A percentile compares a stretch with the other conserved stretches of the same genome.
phyloP scores from a whole-genome alignment of 257 asterid genomes.

The Salvia miltiorrhiza region DNA sequence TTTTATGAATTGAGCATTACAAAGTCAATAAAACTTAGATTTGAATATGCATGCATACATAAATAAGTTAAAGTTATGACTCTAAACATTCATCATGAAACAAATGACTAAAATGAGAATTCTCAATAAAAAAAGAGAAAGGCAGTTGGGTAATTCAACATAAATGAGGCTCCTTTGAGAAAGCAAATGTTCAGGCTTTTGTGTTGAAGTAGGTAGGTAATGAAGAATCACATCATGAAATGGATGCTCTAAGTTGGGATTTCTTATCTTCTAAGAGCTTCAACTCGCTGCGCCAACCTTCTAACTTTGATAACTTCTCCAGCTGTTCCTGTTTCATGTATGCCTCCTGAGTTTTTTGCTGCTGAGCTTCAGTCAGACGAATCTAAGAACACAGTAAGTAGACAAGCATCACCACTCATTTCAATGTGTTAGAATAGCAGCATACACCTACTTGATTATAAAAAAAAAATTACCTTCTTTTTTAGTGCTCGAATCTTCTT shows the following conservation, averaged over 20 bases:
- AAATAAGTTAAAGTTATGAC: too few relatives aligned
- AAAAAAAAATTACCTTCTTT: conserved; percentile 63
- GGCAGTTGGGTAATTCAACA: neutral
- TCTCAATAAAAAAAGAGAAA: neutral
- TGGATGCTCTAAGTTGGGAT: conserved; percentile 36
- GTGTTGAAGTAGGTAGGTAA: neutral
- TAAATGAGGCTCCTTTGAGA: neutral
- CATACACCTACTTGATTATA: neutral
- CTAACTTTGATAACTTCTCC: conserved; percentile 79
- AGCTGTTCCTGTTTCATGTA: conserved; percentile 69
- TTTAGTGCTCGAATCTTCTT: conserved; percentile 89
- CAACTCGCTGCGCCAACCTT: conserved; percentile 83
- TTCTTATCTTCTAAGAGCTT: conserved; percentile 75
- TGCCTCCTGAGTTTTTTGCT: conserved; percentile 56
- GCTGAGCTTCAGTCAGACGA: conserved; percentile 84
- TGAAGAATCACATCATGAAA: conserved; percentile 25
- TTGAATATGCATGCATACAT: too few relatives aligned
- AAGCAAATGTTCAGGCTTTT: neutral
- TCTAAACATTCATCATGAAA: neutral
- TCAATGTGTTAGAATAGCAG: neutral
- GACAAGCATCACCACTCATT: neutral
- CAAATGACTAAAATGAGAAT: neutral
- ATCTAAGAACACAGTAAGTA: conserved; percentile 39
- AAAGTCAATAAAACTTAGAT: too few relatives aligned
- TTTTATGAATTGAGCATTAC: too few relatives aligned